Base-by-base conservation (phyloP, 1,284 basidiomycete genomes). In the Trichosporon faecale region DNA sequence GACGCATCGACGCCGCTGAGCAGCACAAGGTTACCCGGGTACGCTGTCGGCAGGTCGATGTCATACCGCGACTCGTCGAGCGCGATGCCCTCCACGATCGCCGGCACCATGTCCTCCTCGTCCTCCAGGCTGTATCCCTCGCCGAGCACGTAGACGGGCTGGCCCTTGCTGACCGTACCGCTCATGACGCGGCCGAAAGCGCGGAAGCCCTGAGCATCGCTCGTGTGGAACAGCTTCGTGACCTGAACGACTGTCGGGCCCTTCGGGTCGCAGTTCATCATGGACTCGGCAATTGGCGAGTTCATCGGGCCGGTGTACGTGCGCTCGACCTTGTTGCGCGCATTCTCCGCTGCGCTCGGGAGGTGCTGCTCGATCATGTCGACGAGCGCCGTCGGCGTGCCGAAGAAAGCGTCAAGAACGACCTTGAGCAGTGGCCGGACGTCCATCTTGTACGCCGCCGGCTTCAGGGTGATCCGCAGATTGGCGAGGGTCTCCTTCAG, bases 361-460 rank as follows among this genome's bases (percentile, higher is more conserved):
- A 99, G 88, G 80, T 94, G 89, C 72, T 94, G 89, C 16, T 90
- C 90, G 73, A 99, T 90, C 86, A 99, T 89, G 83, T 99, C 97
- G 37, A 97, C 89, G 70, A 99, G 85, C 0, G 96, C 96, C 0
- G 89, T 90, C 1, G 93, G 86, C 14, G 90, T 89, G 3, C 97
- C 96, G 78, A 99, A 98, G 87, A 99, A 99, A 77, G 98, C 94
- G 77, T 92, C 91, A 73, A 98, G 85, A 3, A 98, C 91, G 60
- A 93, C 92, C 85, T 97, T 96, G 73, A 99, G 86, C 70, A 99
- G 84, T 3, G 97, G 96, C 67, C 95, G 87, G 8, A 96, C 95
- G 80, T 99, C 97, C 91, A 98, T 96, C 86, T 98, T 98, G 87
- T 91, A 99, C 87, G 93, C 93, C 49, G 95, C 87, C 0, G 94